phyloP scores from a whole-genome alignment of 2,329 filamentous ascomycete genomes.

The Raffaelea albimanens region DNA sequence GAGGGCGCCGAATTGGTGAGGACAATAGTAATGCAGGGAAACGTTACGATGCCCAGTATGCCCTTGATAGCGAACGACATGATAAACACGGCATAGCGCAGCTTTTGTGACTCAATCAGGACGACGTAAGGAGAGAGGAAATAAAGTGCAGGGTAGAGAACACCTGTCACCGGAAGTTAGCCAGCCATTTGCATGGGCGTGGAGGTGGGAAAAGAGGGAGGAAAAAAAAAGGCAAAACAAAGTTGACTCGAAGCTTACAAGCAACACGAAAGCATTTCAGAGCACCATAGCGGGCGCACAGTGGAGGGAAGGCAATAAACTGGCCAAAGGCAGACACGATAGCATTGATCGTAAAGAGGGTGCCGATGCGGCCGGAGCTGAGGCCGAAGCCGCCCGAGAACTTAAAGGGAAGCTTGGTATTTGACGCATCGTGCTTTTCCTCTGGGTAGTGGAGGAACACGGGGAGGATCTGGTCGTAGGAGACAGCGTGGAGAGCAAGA shows the following conservation, averaged over 20 bases:
- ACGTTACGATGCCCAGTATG: conserved; percentile 69
- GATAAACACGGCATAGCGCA: conserved; percentile 55
- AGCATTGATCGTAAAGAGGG: conserved; percentile 78
- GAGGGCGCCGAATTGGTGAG: conserved; percentile 78
- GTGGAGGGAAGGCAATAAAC: conserved; percentile 72
- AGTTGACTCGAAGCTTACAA: too few species aligned
- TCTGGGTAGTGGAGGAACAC: conserved; percentile 76
- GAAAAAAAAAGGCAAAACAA: neutral
- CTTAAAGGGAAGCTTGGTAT: conserved; percentile 62
- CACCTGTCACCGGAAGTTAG: too few species aligned
- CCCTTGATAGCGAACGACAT: conserved; percentile 64
- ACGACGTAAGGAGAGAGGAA: conserved; percentile 73
- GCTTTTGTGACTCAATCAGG: conserved; percentile 38
- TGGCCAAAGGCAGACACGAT: conserved; percentile 72
- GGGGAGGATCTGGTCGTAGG: conserved; percentile 79
- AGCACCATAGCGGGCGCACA: conserved; percentile 65
- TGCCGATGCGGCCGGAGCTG: conserved; percentile 65
- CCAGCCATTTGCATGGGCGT: too few species aligned
- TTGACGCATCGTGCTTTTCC: conserved; percentile 42
- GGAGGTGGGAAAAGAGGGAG: neutral
- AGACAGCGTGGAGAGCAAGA: conserved; percentile 71
- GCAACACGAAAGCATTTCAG: conserved; percentile 63
- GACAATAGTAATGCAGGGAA: conserved; percentile 82
- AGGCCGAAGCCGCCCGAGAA: conserved; percentile 76
- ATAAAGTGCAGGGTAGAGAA: conserved; percentile 70